These are phyloP conservation scores for Phytophthora sansomeana DNA, from an alignment of 352 stramenopile genomes.

Conservation along the genomic window DNA sequence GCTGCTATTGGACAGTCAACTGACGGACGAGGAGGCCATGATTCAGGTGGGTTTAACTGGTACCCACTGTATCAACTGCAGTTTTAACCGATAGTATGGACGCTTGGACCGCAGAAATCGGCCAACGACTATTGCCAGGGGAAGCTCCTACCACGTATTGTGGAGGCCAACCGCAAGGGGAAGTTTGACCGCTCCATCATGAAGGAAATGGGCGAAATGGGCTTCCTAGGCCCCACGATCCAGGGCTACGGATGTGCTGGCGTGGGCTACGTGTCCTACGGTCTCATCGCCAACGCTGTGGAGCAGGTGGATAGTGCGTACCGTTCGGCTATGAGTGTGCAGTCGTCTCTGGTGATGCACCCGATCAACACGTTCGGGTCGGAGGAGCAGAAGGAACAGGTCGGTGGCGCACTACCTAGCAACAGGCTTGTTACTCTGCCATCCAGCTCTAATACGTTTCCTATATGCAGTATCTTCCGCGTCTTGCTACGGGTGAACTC, in stretches of 20 bases:
- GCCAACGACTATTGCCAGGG: slow-evolving; percentile 94
- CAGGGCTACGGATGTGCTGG: slow-evolving; percentile 95
- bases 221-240: slow-evolving; percentile 95
- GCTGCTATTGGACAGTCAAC: slow-evolving; percentile 72
- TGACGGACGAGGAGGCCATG: slow-evolving; percentile 93
- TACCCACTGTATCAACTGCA: no score
- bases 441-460: neutral
- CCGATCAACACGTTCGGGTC: slow-evolving; percentile 98
- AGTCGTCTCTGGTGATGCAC: slow-evolving; percentile 98
- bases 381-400: slow-evolving; percentile 96
- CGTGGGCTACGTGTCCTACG: slow-evolving; percentile 97
- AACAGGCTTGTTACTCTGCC: neutral
- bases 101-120: slow-evolving; percentile 71
- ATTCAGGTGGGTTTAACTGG: slow-evolving; percentile 71
- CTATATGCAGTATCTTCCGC: slow-evolving; percentile 90
- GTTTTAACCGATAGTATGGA: slow-evolving; percentile 4
- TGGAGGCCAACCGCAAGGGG: slow-evolving; percentile 96
- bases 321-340: slow-evolving; percentile 97
- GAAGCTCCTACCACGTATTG: slow-evolving; percentile 94
- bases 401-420: slow-evolving; percentile 14
- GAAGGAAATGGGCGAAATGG: slow-evolving; percentile 94
- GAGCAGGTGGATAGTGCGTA: slow-evolving; percentile 97
- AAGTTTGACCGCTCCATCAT: slow-evolving; percentile 95
- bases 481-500: slow-evolving; percentile 94
- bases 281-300: slow-evolving; percentile 96